Base-by-base conservation (phyloP, 331 rosid species). In the Pyrus hybrid region DNA sequence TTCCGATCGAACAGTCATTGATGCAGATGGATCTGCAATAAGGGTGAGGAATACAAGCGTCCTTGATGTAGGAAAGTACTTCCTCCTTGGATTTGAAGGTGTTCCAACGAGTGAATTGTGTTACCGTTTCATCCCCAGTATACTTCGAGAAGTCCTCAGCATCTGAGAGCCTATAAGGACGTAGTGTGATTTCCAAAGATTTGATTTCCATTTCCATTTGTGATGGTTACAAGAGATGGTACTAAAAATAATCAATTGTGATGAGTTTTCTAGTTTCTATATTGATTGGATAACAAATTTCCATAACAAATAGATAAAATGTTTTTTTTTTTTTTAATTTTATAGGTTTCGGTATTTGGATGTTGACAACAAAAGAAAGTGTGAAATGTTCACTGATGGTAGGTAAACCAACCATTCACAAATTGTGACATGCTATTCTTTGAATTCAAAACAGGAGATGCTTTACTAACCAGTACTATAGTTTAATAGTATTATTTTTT, bases 11-110 rank as follows among this genome's bases (percentile, higher is more conserved):
- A 11, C 71, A 82, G 35, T 62, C 82, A 6, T 62, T 73, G 29
- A 82, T 8, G 67, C 86, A 85, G 14, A 85, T 74, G 41, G 84
- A 77, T 29, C 77, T 60, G 13, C 80, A 79, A 68, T 70, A 82
- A 20, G 79, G 80, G 35, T 85, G 86, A 1, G 85, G 88, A 7
- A 76, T 70, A 29, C 78, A 81, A 13, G 58, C 54, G 7, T 85
- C 77, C 12, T 64, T 75, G 25, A 82, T 77, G 80, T 60, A 70
- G 13, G 17, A 28, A 22, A 51, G 25, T 1, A 80, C 83, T 21
- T 77, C 74, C 56, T 77, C 79, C 65, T 29, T 77, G 2, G 86
- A 77, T 22, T 80, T 70, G 62, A 77, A 68, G 16, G 82, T 51
- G 61, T 73, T 63, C 84, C 84, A 85, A 58, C 67, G 25, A 35